These are phyloP conservation scores for Fremontodendron californicum DNA, from an alignment of 345 rosid genomes.

Conservation along the genomic window DNA sequence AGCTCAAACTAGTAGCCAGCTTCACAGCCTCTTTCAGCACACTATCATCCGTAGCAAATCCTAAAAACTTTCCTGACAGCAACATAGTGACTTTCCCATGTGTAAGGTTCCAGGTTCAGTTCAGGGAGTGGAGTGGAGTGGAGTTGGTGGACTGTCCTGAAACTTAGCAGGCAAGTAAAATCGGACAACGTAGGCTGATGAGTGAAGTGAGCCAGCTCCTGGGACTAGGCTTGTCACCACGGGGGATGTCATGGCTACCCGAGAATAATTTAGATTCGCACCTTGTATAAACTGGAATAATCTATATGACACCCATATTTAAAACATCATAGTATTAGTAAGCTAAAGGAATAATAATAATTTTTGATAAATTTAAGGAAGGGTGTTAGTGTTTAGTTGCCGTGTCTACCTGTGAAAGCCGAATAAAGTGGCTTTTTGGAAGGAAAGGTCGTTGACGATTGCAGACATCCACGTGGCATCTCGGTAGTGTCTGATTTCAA, in stretches of 20 bases:
- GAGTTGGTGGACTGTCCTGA: constrained; percentile 53
- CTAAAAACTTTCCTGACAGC: constrained; percentile 66
- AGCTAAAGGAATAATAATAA: neutral
- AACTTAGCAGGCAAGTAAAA: constrained; percentile 57
- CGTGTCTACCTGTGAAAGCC: constrained; percentile 72
- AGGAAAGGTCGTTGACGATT: constrained; percentile 42
- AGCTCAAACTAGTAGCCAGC: constrained; percentile 55
- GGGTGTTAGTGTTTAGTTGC: neutral
- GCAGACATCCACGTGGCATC: constrained; percentile 63
- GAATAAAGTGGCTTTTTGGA: constrained; percentile 47
- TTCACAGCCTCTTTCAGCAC: constrained; percentile 43
- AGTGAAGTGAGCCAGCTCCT: constrained; percentile 56
- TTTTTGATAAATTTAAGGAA: neutral
- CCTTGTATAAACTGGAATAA: constrained; percentile 66
- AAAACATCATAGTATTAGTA: too few relatives aligned
- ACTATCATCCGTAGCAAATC: constrained; percentile 48
- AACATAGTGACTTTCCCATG: constrained; percentile 42
- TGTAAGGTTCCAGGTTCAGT: constrained; percentile 39
- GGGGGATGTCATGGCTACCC: constrained; percentile 58
- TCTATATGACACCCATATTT: constrained; percentile 29
- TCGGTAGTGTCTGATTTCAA: constrained; percentile 53
- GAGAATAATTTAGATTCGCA: constrained; percentile 63
- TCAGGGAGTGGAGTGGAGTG: constrained; percentile 53
- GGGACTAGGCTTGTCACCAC: constrained; percentile 59
- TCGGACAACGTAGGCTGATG: constrained; percentile 47